phyloP scores from a whole-genome alignment of 148 eudicot species.

The Pouteria glomerata region DNA sequence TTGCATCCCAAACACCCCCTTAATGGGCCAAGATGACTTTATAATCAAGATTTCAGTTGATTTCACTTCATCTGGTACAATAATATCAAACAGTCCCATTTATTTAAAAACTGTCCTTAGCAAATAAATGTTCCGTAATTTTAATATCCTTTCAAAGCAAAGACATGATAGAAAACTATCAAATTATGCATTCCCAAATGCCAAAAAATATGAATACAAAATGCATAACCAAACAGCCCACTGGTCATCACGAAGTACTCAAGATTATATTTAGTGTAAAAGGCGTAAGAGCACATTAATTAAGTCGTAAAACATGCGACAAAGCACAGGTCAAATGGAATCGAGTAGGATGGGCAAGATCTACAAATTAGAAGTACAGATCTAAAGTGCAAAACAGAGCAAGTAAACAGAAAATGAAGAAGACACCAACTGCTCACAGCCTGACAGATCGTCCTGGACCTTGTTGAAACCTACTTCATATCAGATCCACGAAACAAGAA shows the following conservation, averaged over 20 bases:
- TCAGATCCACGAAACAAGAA: constrained; percentile 1
- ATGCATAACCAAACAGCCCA: neutral
- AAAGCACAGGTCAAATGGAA: neutral
- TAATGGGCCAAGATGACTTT: neutral
- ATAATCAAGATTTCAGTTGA: neutral
- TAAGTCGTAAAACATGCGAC: neutral
- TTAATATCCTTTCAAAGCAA: neutral
- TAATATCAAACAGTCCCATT: neutral
- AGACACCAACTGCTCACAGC: neutral
- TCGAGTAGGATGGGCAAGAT: neutral
- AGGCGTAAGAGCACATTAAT: neutral
- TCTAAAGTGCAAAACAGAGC: constrained; percentile 7
- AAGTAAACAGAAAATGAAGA: neutral
- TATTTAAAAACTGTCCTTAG: neutral
- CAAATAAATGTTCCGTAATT: neutral
- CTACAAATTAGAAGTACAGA: constrained; percentile 1
- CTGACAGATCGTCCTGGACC: too few species aligned
- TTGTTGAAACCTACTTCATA: neutral
- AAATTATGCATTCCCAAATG: neutral
- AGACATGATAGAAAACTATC: neutral
- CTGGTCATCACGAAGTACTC: neutral
- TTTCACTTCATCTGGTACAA: neutral
- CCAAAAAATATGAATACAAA: neutral
- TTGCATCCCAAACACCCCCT: too few species aligned
- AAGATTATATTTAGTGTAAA: neutral